Conservation (phyloP, 2,329 filamentous ascomycete genomes). For the Fusarium continuum region DNA sequence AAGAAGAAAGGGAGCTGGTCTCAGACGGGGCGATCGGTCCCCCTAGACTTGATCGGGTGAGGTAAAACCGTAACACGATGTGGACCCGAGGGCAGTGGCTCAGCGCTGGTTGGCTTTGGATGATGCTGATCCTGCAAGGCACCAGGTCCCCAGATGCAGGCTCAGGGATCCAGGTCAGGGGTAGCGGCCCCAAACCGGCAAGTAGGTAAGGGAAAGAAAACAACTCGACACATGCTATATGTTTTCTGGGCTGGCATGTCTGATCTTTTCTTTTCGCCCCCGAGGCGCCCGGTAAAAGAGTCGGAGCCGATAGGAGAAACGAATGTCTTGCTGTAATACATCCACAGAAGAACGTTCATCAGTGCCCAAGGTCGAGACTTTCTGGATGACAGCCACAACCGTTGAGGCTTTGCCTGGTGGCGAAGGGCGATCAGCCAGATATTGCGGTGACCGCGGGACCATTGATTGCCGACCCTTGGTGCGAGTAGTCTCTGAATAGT, state of each 20-base stretch:
- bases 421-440: neutral
- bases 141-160: slow-evolving; percentile 26
- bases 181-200: slow-evolving; percentile 27
- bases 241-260: slow-evolving; percentile 9
- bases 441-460: neutral
- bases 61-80: slow-evolving; percentile 38
- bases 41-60: slow-evolving; percentile 37
- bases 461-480: neutral
- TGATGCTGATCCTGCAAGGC: slow-evolving; percentile 40
- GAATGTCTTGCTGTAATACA: neutral
- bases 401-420: slow-evolving; percentile 30
- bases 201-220: slow-evolving; percentile 17
- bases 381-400: slow-evolving; percentile 22
- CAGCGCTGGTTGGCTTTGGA: slow-evolving; percentile 34
- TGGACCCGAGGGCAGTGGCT: slow-evolving; percentile 29
- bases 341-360: slow-evolving; percentile 7
- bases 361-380: slow-evolving; percentile 22
- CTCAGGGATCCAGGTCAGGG: slow-evolving; percentile 39
- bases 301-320: slow-evolving; percentile 26
- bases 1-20: slow-evolving; percentile 14
- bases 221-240: neutral
- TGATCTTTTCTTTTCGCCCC: slow-evolving; percentile 17
- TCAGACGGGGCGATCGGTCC: slow-evolving; percentile 31
- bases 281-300: neutral
- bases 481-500: slow-evolving; percentile 15